Evolutionary conservation across 106 monocot species (phyloP).

Genomic region (Platanthera guangdongensis): DNA sequence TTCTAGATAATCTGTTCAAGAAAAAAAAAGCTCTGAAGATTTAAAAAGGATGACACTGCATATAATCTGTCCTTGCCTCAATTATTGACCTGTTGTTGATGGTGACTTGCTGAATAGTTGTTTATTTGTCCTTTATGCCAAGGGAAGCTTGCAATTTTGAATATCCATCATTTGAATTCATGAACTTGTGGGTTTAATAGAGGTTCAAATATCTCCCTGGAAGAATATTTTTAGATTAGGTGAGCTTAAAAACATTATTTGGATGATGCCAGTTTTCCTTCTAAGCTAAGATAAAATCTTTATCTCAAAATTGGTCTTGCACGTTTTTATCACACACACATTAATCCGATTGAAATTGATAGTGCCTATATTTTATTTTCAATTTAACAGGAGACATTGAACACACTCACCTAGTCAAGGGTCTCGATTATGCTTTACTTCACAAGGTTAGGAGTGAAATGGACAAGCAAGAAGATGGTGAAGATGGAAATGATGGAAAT

Average conservation of each 20-base stretch:
- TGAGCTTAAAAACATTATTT: not conserved
- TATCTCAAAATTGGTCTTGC: not conserved
- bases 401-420: conserved; percentile 97
- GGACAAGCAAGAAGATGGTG: conserved; percentile 79
- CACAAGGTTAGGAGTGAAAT: conserved; percentile 94
- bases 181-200: not conserved
- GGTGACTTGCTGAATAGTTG: not conserved
- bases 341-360: not conserved
- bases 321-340: not conserved
- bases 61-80: not conserved
- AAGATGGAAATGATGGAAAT: conserved; percentile 60
- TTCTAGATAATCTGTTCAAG: not conserved
- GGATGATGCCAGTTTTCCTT: not conserved
- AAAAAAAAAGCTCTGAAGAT: not conserved
- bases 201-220: too few relatives aligned
- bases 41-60: not conserved
- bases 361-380: not conserved
- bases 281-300: not conserved
- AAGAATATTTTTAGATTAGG: too few relatives aligned
- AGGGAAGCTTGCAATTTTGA: not conserved
- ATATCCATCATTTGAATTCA: not conserved
- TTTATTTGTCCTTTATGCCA: not conserved
- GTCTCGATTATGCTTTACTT: conserved; percentile 96
- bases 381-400: conserved; percentile 74
- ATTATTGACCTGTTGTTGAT: not conserved